These are phyloP conservation scores for Aphanomyces invadans DNA, from an alignment of 352 stramenopile genomes.

Conservation along the genomic window DNA sequence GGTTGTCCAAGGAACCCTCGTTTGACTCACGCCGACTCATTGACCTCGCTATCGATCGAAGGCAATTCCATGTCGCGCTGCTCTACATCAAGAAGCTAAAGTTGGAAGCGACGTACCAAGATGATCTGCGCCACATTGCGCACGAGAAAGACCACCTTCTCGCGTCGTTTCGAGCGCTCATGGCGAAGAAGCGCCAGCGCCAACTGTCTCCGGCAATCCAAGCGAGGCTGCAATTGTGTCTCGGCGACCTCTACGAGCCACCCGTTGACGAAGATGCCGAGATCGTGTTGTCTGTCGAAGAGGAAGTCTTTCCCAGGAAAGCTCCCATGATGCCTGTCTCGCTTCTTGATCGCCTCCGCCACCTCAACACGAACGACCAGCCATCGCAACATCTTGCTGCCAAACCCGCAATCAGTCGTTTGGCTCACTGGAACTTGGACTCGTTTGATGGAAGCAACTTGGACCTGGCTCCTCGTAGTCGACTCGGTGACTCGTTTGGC, in stretches of 20 bases:
- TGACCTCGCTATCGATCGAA: slow-evolving; percentile 41
- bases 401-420: too few species aligned
- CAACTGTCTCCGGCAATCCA: slow-evolving; percentile 27
- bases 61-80: slow-evolving; percentile 64
- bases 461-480: too few species aligned
- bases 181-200: slow-evolving; percentile 23
- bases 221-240: slow-evolving; percentile 33
- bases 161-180: slow-evolving; percentile 55
- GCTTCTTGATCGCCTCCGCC: not conserved
- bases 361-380: not conserved
- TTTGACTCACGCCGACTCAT: slow-evolving; percentile 53
- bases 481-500: too few species aligned
- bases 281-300: slow-evolving; percentile 45
- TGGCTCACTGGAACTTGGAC: too few species aligned
- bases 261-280: slow-evolving; percentile 46
- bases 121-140: slow-evolving; percentile 55
- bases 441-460: not conserved
- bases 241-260: slow-evolving; percentile 44
- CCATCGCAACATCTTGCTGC: too few species aligned
- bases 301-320: slow-evolving; percentile 41
- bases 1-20: slow-evolving; percentile 31
- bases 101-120: slow-evolving; percentile 46
- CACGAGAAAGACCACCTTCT: slow-evolving; percentile 40
- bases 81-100: slow-evolving; percentile 79
- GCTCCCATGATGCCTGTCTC: not conserved